These are phyloP conservation scores for Hypoxylon fragiforme DNA, from an alignment of 495 filamentous ascomycete genomes.

Conservation along the genomic window DNA sequence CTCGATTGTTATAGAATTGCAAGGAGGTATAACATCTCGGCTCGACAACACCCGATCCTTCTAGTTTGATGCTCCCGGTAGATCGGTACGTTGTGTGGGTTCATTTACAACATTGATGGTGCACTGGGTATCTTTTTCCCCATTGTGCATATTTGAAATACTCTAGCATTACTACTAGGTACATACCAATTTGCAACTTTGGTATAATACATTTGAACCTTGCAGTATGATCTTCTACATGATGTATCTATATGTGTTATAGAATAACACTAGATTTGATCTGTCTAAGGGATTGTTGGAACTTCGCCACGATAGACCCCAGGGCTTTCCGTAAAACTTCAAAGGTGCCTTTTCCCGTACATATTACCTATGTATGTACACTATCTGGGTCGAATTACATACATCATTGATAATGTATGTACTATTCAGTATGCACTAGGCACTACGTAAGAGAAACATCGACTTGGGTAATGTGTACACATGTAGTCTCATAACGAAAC, in stretches of 20 bases:
- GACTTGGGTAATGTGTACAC: neutral
- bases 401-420: neutral
- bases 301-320: constrained; percentile 1
- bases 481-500: neutral
- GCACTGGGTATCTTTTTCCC: constrained; percentile 11
- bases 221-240: too few species aligned
- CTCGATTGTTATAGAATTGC: neutral
- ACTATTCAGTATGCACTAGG: neutral
- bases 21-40: too few species aligned
- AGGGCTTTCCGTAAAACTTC: constrained; percentile 18
- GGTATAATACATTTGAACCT: too few species aligned
- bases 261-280: constrained; percentile 18
- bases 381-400: neutral
- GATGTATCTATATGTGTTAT: too few species aligned
- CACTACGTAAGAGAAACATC: neutral
- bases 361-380: neutral
- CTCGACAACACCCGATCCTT: constrained; percentile 7
- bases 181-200: too few species aligned
- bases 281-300: constrained; percentile 3
- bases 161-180: too few species aligned
- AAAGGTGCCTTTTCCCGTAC: constrained; percentile 3
- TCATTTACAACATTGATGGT: constrained; percentile 3
- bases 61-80: constrained; percentile 36
- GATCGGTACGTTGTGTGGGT: constrained; percentile 27
- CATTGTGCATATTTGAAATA: constrained; percentile 20